phyloP scores from a whole-genome alignment of 1,139 yeast species.

The Yamadazyma diddensiae region DNA sequence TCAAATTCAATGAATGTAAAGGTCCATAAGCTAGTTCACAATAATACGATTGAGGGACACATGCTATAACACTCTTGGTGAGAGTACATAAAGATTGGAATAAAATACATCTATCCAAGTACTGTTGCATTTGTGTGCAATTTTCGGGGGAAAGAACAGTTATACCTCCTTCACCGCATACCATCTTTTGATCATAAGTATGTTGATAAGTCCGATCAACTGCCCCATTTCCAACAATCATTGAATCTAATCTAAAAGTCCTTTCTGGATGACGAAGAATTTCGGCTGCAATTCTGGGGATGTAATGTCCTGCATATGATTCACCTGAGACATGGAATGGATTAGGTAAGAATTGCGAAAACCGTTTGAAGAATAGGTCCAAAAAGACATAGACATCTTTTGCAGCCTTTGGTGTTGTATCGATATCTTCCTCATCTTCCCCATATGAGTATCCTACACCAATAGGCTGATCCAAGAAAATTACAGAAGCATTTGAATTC shows the following conservation, averaged over 20 bases:
- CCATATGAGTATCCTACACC: constrained; percentile 78
- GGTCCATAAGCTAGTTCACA: constrained; percentile 45
- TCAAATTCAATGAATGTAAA: constrained; percentile 57
- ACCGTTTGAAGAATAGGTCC: constrained; percentile 66
- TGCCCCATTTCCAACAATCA: constrained; percentile 75
- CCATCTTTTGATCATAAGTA: constrained; percentile 69
- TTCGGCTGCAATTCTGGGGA: constrained; percentile 71
- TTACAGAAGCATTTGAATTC: constrained; percentile 82
- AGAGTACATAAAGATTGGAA: constrained; percentile 55
- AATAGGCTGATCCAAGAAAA: constrained; percentile 87
- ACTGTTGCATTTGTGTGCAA: constrained; percentile 50
- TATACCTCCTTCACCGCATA: constrained; percentile 73
- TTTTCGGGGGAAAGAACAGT: constrained; percentile 53
- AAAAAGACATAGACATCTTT: constrained; percentile 69
- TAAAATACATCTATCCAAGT: constrained; percentile 56
- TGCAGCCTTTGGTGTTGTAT: constrained; percentile 65
- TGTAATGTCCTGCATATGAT: constrained; percentile 80
- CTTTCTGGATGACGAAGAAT: constrained; percentile 60
- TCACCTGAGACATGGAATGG: constrained; percentile 79
- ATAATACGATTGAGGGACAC: constrained; percentile 54
- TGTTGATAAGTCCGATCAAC: constrained; percentile 69
- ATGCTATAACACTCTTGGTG: constrained; percentile 41
- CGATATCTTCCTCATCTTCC: constrained; percentile 42
- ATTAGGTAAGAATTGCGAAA: constrained; percentile 51
- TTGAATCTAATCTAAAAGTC: constrained; percentile 59